These are phyloP conservation scores for Aegilops longissima DNA, from an alignment of 176 grass and related monocot species.

Conservation along the genomic window DNA sequence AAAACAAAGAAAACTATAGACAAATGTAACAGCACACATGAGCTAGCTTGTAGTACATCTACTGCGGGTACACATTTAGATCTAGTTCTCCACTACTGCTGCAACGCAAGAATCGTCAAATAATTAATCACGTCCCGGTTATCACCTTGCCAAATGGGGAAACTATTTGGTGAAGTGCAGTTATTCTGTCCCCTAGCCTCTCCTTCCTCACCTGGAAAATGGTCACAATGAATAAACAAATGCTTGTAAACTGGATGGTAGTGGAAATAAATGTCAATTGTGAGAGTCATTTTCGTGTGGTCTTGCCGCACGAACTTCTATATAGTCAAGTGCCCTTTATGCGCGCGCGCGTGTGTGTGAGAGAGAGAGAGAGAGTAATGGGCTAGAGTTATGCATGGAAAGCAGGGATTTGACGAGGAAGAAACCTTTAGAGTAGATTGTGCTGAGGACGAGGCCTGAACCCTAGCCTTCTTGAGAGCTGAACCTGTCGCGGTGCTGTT, in stretches of 20 bases:
- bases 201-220: constrained; percentile 85
- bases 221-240: not conserved
- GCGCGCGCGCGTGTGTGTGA: not conserved
- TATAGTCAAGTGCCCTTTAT: not conserved
- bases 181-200: constrained; percentile 88
- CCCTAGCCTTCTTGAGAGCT: constrained; percentile 91
- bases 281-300: not conserved
- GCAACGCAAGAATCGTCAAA: not conserved
- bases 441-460: constrained; percentile 87
- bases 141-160: constrained; percentile 92
- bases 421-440: constrained; percentile 99
- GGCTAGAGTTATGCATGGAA: constrained; percentile 24
- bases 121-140: not conserved
- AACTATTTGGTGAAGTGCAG: constrained; percentile 86
- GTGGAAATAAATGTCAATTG: not conserved
- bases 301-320: constrained; percentile 25
- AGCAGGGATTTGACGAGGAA: constrained; percentile 43
- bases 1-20: constrained; percentile 40
- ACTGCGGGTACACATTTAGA: constrained; percentile 5
- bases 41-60: not conserved
- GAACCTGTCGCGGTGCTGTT: constrained; percentile 96
- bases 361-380: not conserved
- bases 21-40: constrained; percentile 24
- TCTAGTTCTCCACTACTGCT: not conserved
- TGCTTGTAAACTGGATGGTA: not conserved